These are phyloP conservation scores for Phytophthora chlamydospora DNA, from an alignment of 352 stramenopile genomes.

Conservation along the genomic window DNA sequence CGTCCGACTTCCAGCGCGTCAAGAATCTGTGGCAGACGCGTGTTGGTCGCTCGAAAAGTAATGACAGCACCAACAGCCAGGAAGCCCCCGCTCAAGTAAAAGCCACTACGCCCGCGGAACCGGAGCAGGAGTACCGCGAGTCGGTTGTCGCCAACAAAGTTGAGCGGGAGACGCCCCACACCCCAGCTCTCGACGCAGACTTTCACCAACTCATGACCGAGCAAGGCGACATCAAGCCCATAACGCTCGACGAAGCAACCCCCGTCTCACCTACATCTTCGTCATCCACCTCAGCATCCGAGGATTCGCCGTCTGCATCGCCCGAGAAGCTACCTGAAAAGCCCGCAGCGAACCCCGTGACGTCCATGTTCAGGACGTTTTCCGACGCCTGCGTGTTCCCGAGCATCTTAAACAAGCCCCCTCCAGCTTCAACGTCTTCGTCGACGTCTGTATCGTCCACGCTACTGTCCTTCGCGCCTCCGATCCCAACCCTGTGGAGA, in stretches of 20 bases:
- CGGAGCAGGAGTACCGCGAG: constrained; percentile 14
- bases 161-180: constrained; percentile 31
- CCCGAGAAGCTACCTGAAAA: constrained; percentile 26
- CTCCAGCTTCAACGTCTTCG: constrained; percentile 2
- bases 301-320: constrained; percentile 30
- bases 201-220: constrained; percentile 20
- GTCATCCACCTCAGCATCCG: constrained; percentile 28
- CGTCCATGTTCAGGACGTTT: constrained; percentile 46
- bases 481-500: constrained; percentile 63
- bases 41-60: constrained; percentile 42
- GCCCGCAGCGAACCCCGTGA: constrained; percentile 27
- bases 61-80: constrained; percentile 8
- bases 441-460: constrained; percentile 20
- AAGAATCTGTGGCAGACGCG: constrained; percentile 77
- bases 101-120: neutral
- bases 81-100: constrained; percentile 7
- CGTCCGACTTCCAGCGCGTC: constrained; percentile 36
- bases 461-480: constrained; percentile 49
- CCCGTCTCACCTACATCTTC: constrained; percentile 27
- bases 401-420: constrained; percentile 19
- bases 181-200: constrained; percentile 40
- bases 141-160: constrained; percentile 12
- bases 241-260: neutral
- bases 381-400: constrained; percentile 37
- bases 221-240: constrained; percentile 12